Conservation (phyloP, 352 stramenopile species). For the Phytophthora pseudosyringae region DNA sequence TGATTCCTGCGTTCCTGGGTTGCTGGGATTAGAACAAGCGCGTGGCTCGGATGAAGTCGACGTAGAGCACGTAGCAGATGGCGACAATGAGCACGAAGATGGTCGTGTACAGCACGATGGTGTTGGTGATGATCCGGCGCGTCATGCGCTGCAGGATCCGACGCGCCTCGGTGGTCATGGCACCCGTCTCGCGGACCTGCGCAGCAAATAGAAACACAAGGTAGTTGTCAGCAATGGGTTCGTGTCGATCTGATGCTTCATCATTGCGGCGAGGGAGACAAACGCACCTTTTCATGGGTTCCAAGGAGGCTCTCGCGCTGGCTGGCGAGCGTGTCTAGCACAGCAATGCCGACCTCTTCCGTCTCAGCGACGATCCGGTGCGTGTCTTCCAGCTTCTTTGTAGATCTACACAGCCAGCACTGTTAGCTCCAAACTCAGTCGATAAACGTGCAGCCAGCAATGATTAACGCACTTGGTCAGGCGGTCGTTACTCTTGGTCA, state of each 20-base stretch:
- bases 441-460: background rate
- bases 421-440: background rate
- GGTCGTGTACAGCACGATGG: conserved; percentile 79
- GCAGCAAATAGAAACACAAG: background rate
- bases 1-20: background rate
- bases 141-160: conserved; percentile 80
- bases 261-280: background rate
- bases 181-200: conserved; percentile 77
- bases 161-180: conserved; percentile 67
- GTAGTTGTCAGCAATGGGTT: conserved; percentile 3
- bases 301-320: conserved; percentile 76
- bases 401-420: conserved; percentile 45
- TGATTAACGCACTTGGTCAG: conserved; percentile 47
- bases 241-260: background rate
- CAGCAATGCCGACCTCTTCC: conserved; percentile 72
- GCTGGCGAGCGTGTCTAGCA: conserved; percentile 71
- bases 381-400: conserved; percentile 67
- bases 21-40: conserved; percentile 25
- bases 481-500: conserved; percentile 71
- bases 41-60: conserved; percentile 68
- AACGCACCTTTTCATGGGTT: conserved; percentile 67
- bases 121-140: conserved; percentile 80
- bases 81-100: conserved; percentile 70
- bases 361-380: conserved; percentile 72
- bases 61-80: conserved; percentile 81